phyloP scores from a whole-genome alignment of 1,139 yeast genomes.

The Arxiozyma telluris region DNA sequence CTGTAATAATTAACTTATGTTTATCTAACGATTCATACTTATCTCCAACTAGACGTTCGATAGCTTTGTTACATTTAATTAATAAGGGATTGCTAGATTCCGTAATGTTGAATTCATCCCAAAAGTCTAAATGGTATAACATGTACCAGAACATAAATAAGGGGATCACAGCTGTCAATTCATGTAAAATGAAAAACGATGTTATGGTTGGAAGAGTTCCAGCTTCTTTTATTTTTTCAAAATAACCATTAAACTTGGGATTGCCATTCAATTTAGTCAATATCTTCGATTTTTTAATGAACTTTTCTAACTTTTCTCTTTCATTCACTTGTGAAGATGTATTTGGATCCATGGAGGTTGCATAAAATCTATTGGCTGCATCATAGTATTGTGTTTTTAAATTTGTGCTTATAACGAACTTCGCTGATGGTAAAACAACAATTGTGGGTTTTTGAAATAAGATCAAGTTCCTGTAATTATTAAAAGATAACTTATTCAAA shows the following conservation, averaged over 20 bases:
- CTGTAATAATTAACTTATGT: constrained; percentile 50
- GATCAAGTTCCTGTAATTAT: background rate
- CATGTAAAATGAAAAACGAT: constrained; percentile 74
- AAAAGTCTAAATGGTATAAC: constrained; percentile 47
- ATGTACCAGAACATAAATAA: constrained; percentile 67
- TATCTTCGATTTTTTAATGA: constrained; percentile 19
- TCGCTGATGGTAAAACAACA: no score
- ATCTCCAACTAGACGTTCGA: constrained; percentile 26
- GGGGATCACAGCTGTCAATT: constrained; percentile 75
- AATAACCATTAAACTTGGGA: constrained; percentile 20
- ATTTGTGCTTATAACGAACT: background rate
- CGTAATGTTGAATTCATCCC: constrained; percentile 13
- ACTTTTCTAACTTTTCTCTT: constrained; percentile 17
- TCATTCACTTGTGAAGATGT: background rate
- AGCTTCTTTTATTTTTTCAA: constrained; percentile 21
- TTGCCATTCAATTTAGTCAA: constrained; percentile 16
- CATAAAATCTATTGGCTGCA: background rate
- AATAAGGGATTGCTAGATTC: constrained; percentile 10
- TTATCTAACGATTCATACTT: constrained; percentile 20
- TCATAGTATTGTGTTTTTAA: background rate
- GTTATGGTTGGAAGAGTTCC: constrained; percentile 68
- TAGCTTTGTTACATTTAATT: constrained; percentile 21
- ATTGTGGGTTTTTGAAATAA: background rate
- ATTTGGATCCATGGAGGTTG: background rate
- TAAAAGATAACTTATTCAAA: background rate